These are phyloP conservation scores for Scleroderma citrinum DNA, from an alignment of 768 basidiomycete species.

Conservation along the genomic window DNA sequence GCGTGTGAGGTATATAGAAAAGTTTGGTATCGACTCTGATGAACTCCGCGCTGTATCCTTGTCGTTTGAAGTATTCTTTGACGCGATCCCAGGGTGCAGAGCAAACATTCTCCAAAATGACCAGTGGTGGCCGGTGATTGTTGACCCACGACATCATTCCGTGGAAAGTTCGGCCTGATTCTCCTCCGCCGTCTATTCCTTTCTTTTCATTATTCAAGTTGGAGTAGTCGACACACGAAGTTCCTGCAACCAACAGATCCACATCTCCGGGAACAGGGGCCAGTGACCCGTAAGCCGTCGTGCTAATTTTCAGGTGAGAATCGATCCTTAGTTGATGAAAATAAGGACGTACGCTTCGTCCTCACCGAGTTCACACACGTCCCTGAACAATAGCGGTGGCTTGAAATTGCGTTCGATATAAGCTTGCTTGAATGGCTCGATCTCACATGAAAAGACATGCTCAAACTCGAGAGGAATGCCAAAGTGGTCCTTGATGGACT, in stretches of 20 bases:
- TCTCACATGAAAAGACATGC: constrained; percentile 96
- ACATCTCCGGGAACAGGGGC: constrained; percentile 85
- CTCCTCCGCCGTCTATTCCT: constrained; percentile 82
- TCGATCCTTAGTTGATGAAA: background rate
- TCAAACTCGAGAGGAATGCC: constrained; percentile 64
- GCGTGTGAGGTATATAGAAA: constrained; percentile 93
- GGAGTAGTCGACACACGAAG: constrained; percentile 97
- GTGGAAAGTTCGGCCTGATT: constrained; percentile 89
- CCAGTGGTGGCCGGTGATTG: constrained; percentile 82
- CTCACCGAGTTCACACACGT: constrained; percentile 85
- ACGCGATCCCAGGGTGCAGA: constrained; percentile 83
- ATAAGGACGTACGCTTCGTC: constrained; percentile 58
- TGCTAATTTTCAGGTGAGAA: constrained; percentile 38
- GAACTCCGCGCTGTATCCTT: constrained; percentile 68
- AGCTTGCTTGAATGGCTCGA: constrained; percentile 95
- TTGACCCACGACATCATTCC: constrained; percentile 94
- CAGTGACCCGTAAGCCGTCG: constrained; percentile 87
- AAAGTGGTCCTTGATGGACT: constrained; percentile 65
- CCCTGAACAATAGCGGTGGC: constrained; percentile 87
- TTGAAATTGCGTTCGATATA: constrained; percentile 96
- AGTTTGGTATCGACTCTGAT: constrained; percentile 78
- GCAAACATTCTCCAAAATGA: constrained; percentile 93
- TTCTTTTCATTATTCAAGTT: constrained; percentile 91
- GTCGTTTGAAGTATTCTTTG: constrained; percentile 65
- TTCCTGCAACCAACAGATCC: constrained; percentile 88